These are phyloP conservation scores for Peniophora sp. DNA, from an alignment of 1,284 basidiomycete species.

Conservation along the genomic window DNA sequence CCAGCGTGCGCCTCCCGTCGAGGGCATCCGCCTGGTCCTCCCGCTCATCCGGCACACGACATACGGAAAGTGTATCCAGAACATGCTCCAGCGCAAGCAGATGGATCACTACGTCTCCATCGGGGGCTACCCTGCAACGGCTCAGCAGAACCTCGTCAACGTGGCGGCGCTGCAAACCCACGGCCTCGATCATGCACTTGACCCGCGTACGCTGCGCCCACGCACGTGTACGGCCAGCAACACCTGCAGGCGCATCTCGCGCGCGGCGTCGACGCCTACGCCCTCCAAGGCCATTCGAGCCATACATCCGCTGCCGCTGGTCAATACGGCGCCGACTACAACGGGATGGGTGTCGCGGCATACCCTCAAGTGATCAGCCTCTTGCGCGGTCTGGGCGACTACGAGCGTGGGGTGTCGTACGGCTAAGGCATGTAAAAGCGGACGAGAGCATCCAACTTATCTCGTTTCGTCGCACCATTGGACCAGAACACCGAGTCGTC, in stretches of 20 bases:
- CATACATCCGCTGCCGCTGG: slow-evolving; percentile 54
- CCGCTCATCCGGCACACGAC: slow-evolving; percentile 95
- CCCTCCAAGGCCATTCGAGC: slow-evolving; percentile 60
- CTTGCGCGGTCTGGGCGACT: slow-evolving; percentile 54
- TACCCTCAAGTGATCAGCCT: slow-evolving; percentile 37
- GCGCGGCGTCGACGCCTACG: slow-evolving; percentile 70
- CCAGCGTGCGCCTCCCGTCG: slow-evolving; percentile 81
- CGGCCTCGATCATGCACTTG: slow-evolving; percentile 38
- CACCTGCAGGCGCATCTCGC: slow-evolving; percentile 55
- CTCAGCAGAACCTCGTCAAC: slow-evolving; percentile 54
- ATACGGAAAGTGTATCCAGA: slow-evolving; percentile 96
- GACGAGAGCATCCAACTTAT: slow-evolving; percentile 2
- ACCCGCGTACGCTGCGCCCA: slow-evolving; percentile 55
- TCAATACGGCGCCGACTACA: slow-evolving; percentile 35
- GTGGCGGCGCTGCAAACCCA: slow-evolving; percentile 46
- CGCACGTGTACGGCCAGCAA: slow-evolving; percentile 25
- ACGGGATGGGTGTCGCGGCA: slow-evolving; percentile 46
- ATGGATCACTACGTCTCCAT: slow-evolving; percentile 47
- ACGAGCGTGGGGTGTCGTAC: slow-evolving; percentile 56
- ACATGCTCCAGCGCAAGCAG: slow-evolving; percentile 91
- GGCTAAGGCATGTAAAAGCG: slow-evolving; percentile 67
- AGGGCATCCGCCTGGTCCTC: slow-evolving; percentile 93
- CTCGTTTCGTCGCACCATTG: too few relatives aligned
- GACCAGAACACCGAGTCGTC: too few relatives aligned
- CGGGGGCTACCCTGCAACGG: slow-evolving; percentile 38